Percentiles rank a stretch among this genome's conserved stretches.
phyloP scores from a whole-genome alignment of 176 grass and related monocot genomes.

The Poa annua region DNA sequence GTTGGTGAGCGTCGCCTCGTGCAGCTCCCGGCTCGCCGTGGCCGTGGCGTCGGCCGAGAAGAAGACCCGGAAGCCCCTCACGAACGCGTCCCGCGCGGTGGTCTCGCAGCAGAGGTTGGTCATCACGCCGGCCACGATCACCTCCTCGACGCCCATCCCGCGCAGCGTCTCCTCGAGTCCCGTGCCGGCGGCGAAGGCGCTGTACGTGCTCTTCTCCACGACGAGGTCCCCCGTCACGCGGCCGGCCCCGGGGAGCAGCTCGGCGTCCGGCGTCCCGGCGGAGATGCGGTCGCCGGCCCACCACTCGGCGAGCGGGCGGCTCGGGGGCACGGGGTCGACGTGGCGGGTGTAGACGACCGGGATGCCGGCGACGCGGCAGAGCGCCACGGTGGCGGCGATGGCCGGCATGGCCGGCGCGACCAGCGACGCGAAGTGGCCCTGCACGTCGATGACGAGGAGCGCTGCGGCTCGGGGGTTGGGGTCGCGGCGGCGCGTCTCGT shows the following conservation, averaged over 20 bases:
- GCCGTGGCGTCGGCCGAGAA: conserved; percentile 20
- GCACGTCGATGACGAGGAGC: conserved; percentile 72
- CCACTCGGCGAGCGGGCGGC: conserved; percentile 59
- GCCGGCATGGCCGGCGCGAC: conserved; percentile 44
- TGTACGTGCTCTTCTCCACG: conserved; percentile 71
- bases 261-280: conserved; percentile 55
- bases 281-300: conserved; percentile 60
- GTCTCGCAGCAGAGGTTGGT: conserved; percentile 89
- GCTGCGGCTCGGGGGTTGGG: conserved; percentile 50
- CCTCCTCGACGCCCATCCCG: conserved; percentile 57
- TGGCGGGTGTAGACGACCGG: conserved; percentile 68
- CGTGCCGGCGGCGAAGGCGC: conserved; percentile 59
- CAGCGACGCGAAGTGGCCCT: conserved; percentile 66
- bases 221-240: conserved; percentile 44
- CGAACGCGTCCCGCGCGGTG: background rate
- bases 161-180: conserved; percentile 51
- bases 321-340: conserved; percentile 45
- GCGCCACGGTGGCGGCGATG: conserved; percentile 50
- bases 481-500: conserved; percentile 63
- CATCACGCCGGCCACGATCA: conserved; percentile 71
- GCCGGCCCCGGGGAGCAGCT: conserved; percentile 56
- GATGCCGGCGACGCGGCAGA: conserved; percentile 52
- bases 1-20: conserved; percentile 54
- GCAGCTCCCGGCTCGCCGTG: conserved; percentile 56
- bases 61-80: no score